These are phyloP conservation scores for Coemansia sp. DNA, from an alignment of 192 early-diverging fungal species.

Conservation along the genomic window DNA sequence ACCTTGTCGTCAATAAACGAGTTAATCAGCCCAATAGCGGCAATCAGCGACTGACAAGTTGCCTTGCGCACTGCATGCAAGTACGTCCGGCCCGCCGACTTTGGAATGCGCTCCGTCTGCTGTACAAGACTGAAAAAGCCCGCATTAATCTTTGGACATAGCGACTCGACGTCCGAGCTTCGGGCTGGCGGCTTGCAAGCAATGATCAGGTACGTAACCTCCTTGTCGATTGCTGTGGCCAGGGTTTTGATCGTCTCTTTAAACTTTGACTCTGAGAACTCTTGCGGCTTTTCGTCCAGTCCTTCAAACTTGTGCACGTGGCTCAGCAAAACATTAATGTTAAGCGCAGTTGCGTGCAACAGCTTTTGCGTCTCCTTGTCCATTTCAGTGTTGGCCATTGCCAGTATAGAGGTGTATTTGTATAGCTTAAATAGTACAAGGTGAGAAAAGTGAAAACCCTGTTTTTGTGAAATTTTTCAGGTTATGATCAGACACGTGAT, in stretches of 20 bases:
- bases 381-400: constrained; percentile 20
- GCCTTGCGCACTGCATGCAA: constrained; percentile 37
- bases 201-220: constrained; percentile 46
- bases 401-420: not conserved
- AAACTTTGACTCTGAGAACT: constrained; percentile 29
- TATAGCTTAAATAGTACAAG: not conserved
- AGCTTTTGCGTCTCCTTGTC: constrained; percentile 35
- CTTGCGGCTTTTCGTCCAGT: constrained; percentile 10
- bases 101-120: constrained; percentile 30
- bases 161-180: constrained; percentile 25
- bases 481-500: not conserved
- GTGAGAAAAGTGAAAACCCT: not conserved
- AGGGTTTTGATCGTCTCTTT: constrained; percentile 26
- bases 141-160: constrained; percentile 52
- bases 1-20: constrained; percentile 45
- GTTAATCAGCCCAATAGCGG: constrained; percentile 34
- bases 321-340: constrained; percentile 26
- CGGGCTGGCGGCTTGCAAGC: constrained; percentile 49
- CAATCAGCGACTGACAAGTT: constrained; percentile 24
- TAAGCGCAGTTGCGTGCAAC: constrained; percentile 25
- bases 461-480: not conserved
- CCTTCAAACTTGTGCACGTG: constrained; percentile 39
- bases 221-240: constrained; percentile 42
- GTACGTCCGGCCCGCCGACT: constrained; percentile 37
- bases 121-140: constrained; percentile 49